Percentiles rank a stretch among this genome's conserved stretches.
Conservation (phyloP, 2,329 filamentous ascomycete species). For the Ascochyta fabae region DNA sequence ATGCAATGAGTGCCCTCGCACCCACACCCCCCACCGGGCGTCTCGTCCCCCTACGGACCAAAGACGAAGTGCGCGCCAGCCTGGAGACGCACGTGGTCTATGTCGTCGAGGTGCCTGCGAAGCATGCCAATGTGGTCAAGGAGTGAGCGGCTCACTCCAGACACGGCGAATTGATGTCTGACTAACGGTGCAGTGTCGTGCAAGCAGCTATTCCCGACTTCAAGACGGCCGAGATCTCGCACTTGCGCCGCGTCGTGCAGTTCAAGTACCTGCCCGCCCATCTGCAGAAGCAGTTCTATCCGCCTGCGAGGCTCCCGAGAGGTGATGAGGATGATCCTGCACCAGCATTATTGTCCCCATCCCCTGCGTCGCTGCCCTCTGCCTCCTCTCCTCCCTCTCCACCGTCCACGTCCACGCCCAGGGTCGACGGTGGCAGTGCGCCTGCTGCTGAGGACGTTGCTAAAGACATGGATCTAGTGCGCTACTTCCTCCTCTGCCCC, state of each 20-base stretch:
- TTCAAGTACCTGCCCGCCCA: slow-evolving; percentile 70
- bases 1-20: slow-evolving; percentile 34
- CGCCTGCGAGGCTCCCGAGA: slow-evolving; percentile 42
- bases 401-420: slow-evolving; percentile 3
- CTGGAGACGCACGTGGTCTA: slow-evolving; percentile 67
- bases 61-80: slow-evolving; percentile 57
- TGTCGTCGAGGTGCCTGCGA: slow-evolving; percentile 74
- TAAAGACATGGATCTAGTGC: slow-evolving; percentile 45
- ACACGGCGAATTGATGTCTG: slow-evolving; percentile 16
- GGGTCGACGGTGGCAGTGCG: slow-evolving; percentile 15
- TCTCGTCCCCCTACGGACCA: slow-evolving; percentile 54
- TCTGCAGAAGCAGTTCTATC: slow-evolving; percentile 52
- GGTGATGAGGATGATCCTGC: slow-evolving; percentile 43
- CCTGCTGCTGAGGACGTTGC: slow-evolving; percentile 27
- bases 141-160: slow-evolving; percentile 61
- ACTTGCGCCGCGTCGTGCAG: slow-evolving; percentile 79
- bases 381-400: slow-evolving; percentile 3
- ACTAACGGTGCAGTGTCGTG: slow-evolving; percentile 51
- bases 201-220: slow-evolving; percentile 54
- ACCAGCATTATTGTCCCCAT: slow-evolving; percentile 38
- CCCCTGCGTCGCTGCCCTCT: slow-evolving; percentile 23
- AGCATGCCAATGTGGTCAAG: slow-evolving; percentile 74
- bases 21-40: slow-evolving; percentile 28
- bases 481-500: slow-evolving; percentile 61
- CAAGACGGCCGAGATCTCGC: slow-evolving; percentile 54